Percentiles rank a stretch among this genome's conserved stretches.
phyloP scores from a whole-genome alignment of 2,329 filamentous ascomycete genomes.

The Blastomyces parvus region DNA sequence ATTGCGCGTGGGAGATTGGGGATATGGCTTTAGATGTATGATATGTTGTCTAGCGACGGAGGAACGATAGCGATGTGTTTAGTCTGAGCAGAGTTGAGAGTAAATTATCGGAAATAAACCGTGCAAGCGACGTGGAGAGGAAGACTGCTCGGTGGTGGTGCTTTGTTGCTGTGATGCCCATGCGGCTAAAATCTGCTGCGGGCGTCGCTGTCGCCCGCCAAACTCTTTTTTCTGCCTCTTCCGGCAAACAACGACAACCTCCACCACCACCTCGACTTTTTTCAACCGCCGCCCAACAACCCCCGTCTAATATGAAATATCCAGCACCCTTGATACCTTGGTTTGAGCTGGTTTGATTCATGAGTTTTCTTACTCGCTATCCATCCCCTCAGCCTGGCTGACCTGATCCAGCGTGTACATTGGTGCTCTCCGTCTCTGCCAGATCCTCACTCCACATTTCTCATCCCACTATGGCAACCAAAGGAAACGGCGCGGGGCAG shows the following conservation, averaged over 20 bases:
- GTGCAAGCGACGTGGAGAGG: constrained; percentile 11
- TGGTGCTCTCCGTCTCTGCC: not conserved
- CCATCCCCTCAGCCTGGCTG: constrained; percentile 4
- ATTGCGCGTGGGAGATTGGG: constrained; percentile 26
- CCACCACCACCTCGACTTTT: not conserved
- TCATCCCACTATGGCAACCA: constrained; percentile 53
- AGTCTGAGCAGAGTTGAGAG: not conserved
- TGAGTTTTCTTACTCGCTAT: constrained; percentile 1
- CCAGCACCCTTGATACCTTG: not conserved
- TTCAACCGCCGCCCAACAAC: not conserved
- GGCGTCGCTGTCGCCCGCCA: not conserved
- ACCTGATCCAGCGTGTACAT: not conserved
- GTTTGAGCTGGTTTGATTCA: not conserved
- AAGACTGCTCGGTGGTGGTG: constrained; percentile 1
- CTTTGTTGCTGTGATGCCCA: not conserved
- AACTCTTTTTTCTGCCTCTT: not conserved
- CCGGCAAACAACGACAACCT: not conserved
- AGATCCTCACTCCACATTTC: constrained; percentile 5
- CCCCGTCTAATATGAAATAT: not conserved
- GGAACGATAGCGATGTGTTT: not conserved
- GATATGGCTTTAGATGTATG: not conserved
- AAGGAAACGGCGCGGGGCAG: constrained; percentile 52
- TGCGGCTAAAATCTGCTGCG: not conserved
- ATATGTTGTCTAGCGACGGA: not conserved
- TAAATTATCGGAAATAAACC: constrained; percentile 6